A percentile compares a stretch with the other conserved stretches of the same genome.
Evolutionary conservation across 345 rosid species (phyloP).

Genomic region (Schrenkiella parvula): DNA sequence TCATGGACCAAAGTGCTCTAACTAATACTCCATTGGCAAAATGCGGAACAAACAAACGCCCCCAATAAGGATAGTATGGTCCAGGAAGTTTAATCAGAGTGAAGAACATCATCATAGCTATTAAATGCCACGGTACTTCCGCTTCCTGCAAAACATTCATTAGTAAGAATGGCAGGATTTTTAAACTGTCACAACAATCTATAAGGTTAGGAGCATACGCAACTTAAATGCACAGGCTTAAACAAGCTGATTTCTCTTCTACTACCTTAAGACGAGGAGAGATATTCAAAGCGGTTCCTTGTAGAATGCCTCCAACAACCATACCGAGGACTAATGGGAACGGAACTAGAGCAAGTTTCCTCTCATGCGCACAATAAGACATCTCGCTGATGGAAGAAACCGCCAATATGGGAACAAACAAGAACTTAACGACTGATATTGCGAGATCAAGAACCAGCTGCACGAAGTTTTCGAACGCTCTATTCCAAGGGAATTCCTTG

Average conservation of each 20-base stretch:
- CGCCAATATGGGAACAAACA: conserved; percentile 63
- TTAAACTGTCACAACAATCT: background rate
- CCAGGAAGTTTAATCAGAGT: conserved; percentile 69
- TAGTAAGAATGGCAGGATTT: background rate
- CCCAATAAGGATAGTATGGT: conserved; percentile 87
- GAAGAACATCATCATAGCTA: conserved; percentile 55
- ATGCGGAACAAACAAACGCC: conserved; percentile 74
- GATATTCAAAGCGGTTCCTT: conserved; percentile 53
- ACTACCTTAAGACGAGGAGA: conserved; percentile 76
- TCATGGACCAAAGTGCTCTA: conserved; percentile 59
- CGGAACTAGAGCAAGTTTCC: conserved; percentile 60
- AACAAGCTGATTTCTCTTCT: background rate
- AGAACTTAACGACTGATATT: conserved; percentile 57
- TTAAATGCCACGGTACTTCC: conserved; percentile 87
- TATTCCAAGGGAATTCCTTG: conserved; percentile 81
- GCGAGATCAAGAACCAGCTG: conserved; percentile 71
- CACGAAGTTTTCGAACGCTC: conserved; percentile 58
- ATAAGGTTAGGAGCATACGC: background rate
- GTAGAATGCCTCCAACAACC: conserved; percentile 49
- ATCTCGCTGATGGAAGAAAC: conserved; percentile 90
- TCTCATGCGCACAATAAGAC: conserved; percentile 93
- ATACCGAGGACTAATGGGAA: conserved; percentile 68
- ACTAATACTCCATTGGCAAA: conserved; percentile 73
- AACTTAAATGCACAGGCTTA: background rate
- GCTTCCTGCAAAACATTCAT: conserved; percentile 52